A percentile compares a stretch with the other conserved stretches of the same genome.
Evolutionary conservation across 2,329 filamentous ascomycete genomes (phyloP).

Genomic region (Aspergillus intermedius): DNA sequence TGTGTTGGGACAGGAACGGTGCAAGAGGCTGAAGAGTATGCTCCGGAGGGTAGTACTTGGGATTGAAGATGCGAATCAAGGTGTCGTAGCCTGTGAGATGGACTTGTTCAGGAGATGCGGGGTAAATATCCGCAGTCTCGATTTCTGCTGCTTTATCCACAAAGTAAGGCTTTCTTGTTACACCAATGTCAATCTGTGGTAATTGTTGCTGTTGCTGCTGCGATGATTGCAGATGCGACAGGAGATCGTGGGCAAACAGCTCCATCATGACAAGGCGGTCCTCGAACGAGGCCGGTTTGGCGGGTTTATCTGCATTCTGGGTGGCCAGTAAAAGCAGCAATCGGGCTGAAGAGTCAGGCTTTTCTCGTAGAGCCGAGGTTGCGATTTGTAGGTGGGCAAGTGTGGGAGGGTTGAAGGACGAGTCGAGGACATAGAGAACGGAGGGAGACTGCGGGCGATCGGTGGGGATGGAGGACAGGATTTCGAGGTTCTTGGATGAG

Average conservation of each 20-base stretch:
- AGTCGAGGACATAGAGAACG: constrained; percentile 59
- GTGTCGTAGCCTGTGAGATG: constrained; percentile 47
- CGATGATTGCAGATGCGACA: constrained; percentile 19
- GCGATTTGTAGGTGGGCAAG: constrained; percentile 53
- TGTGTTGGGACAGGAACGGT: constrained; percentile 38
- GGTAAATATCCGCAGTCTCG: constrained; percentile 31
- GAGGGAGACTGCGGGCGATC: constrained; percentile 12
- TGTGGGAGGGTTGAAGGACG: constrained; percentile 61
- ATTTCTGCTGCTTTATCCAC: constrained; percentile 43
- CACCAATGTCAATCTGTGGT: constrained; percentile 40
- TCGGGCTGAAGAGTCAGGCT: constrained; percentile 27
- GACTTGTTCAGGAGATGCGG: constrained; percentile 34
- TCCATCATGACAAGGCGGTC: constrained; percentile 46
- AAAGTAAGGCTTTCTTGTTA: constrained; percentile 45
- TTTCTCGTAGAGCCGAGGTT: constrained; percentile 44
- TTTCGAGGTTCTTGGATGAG: constrained; percentile 31
- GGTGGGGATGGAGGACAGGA: constrained; percentile 21
- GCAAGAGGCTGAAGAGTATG: constrained; percentile 37
- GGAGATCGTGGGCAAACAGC: constrained; percentile 39
- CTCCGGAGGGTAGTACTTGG: constrained; percentile 44
- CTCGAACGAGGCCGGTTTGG: constrained; percentile 43
- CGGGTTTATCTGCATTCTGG: constrained; percentile 59
- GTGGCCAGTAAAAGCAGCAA: constrained; percentile 56
- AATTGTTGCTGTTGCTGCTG: constrained; percentile 11
- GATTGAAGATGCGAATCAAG: constrained; percentile 42